Conservation (phyloP, 345 rosid genomes). For the Gynandropsis gynandra region DNA sequence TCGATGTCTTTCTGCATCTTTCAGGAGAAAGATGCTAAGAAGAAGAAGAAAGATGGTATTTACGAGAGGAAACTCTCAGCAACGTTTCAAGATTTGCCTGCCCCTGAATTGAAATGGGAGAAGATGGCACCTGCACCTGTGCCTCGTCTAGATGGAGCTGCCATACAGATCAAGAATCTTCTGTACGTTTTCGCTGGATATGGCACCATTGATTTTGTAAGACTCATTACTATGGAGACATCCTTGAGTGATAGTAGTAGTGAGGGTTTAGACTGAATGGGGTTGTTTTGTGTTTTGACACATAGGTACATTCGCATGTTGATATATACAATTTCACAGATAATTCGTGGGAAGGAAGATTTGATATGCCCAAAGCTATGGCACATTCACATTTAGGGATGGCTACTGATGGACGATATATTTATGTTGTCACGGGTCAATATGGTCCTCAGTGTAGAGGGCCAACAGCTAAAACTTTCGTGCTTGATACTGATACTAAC, state of each 20-base stretch:
- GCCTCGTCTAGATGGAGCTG: constrained; percentile 94
- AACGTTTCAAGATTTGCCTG: constrained; percentile 87
- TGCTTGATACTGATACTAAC: constrained; percentile 82
- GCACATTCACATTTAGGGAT: constrained; percentile 99
- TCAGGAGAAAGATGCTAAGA: constrained; percentile 32
- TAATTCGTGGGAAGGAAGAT: constrained; percentile 83
- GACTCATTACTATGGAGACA: constrained; percentile 17
- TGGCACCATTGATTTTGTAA: constrained; percentile 71
- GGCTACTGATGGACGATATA: constrained; percentile 88
- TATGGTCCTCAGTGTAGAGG: constrained; percentile 97
- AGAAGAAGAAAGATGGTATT: constrained; percentile 26
- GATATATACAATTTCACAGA: constrained; percentile 76
- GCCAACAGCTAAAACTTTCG: constrained; percentile 72
- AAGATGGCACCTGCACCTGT: constrained; percentile 86
- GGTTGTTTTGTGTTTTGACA: constrained; percentile 5
- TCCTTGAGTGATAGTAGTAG: not conserved
- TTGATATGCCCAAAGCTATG: constrained; percentile 98
- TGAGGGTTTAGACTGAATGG: too few species aligned
- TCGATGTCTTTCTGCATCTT: constrained; percentile 7
- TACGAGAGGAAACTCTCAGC: constrained; percentile 63
- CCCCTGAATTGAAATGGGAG: constrained; percentile 73
- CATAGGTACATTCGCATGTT: constrained; percentile 92
- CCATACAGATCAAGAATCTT: constrained; percentile 67
- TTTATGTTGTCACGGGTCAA: constrained; percentile 78
- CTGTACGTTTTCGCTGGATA: constrained; percentile 93